These are phyloP conservation scores for Medakamo hakoo DNA, from an alignment of 139 green algal species.

Conservation along the genomic window DNA sequence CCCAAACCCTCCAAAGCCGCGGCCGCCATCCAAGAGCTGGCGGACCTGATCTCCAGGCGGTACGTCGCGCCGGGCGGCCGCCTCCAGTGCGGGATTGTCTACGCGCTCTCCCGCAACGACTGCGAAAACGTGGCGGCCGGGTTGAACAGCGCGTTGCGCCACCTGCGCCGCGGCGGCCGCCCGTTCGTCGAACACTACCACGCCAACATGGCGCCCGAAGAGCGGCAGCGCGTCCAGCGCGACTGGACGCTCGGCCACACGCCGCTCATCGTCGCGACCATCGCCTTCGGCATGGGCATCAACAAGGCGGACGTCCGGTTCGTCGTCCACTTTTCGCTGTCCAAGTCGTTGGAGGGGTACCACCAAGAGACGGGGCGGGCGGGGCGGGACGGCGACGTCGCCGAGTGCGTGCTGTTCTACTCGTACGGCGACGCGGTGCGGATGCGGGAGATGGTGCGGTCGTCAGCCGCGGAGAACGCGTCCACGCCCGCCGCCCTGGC, in stretches of 20 bases:
- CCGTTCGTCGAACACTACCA: slow-evolving; percentile 56
- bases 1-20: slow-evolving; percentile 48
- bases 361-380: slow-evolving; percentile 65
- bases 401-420: slow-evolving; percentile 68
- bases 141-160: slow-evolving; percentile 18
- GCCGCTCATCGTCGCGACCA: slow-evolving; percentile 70
- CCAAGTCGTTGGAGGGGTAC: slow-evolving; percentile 84
- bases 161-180: slow-evolving; percentile 5
- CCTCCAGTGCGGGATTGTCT: slow-evolving; percentile 78
- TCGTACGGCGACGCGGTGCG: slow-evolving; percentile 37
- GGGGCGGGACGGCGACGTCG: slow-evolving; percentile 50
- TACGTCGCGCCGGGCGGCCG: slow-evolving; percentile 13
- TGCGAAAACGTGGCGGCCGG: slow-evolving; percentile 61
- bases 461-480: slow-evolving; percentile 41
- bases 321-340: slow-evolving; percentile 77
- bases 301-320: slow-evolving; percentile 67
- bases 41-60: slow-evolving; percentile 20
- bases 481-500: slow-evolving; percentile 16
- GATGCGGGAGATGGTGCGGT: slow-evolving; percentile 49
- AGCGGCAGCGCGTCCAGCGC: slow-evolving; percentile 51
- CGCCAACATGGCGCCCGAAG: slow-evolving; percentile 40
- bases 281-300: slow-evolving; percentile 84
- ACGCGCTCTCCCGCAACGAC: slow-evolving; percentile 69
- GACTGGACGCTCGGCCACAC: slow-evolving; percentile 58
- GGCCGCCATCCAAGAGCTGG: slow-evolving; percentile 36